Percentiles rank a stretch among this genome's conserved stretches.
Evolutionary conservation across 495 filamentous ascomycete species (phyloP).

Genomic region (Thozetella sp.): DNA sequence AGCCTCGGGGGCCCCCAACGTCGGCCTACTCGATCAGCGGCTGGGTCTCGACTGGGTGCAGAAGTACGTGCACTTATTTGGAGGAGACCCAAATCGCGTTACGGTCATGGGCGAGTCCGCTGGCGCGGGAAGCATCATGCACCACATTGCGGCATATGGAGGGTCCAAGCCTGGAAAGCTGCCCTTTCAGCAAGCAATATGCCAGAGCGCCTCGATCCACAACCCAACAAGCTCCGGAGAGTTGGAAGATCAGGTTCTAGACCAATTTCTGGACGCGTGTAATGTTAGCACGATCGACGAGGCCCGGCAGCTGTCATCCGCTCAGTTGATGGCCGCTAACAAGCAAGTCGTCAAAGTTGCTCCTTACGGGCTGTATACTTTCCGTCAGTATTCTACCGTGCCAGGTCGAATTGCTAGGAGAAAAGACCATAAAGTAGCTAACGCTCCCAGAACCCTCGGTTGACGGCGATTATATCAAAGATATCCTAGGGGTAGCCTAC

Average conservation of each 20-base stretch:
- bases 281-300: background rate
- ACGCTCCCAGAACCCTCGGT: constrained; percentile 12
- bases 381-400: background rate
- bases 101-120: constrained; percentile 54
- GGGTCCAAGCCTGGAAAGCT: constrained; percentile 22
- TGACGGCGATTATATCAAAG: constrained; percentile 61
- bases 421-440: background rate
- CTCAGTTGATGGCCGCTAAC: constrained; percentile 4
- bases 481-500: constrained; percentile 54
- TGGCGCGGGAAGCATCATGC: constrained; percentile 48
- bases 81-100: constrained; percentile 50
- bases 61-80: constrained; percentile 49
- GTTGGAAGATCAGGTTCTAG: background rate
- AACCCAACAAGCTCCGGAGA: background rate
- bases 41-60: constrained; percentile 58
- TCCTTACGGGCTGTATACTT: constrained; percentile 1
- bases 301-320: background rate
- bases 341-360: background rate
- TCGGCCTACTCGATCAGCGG: constrained; percentile 43
- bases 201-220: constrained; percentile 18
- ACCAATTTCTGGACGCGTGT: background rate
- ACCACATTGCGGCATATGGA: constrained; percentile 60
- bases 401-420: background rate
- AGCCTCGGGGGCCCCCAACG: constrained; percentile 56
- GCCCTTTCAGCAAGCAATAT: constrained; percentile 24